Base-by-base conservation (phyloP, 495 filamentous ascomycete genomes). In the Penicillium desertorum region DNA sequence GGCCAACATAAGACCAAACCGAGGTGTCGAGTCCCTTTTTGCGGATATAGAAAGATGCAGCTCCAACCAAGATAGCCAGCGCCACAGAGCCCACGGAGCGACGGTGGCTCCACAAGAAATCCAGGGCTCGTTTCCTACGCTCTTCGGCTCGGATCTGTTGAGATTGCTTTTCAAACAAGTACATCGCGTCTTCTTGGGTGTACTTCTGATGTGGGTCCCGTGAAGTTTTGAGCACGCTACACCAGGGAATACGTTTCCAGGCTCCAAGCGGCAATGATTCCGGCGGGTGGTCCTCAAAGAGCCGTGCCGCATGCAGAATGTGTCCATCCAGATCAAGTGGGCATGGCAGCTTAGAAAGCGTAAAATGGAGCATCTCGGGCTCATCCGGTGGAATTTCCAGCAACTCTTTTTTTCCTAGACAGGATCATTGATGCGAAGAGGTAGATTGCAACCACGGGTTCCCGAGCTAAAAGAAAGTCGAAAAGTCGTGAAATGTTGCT, bases 311-410 rank as follows among this genome's bases (percentile, higher is more conserved):
- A 27, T 75, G 73, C 17, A 71, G 60, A 55, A 98, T 88, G 36
- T 96, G 77, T 4, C 72, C 76, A 56, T 98, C 94, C 23, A 98
- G 72, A 61, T 96, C 84, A n/a, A 97, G 79, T 10, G 89, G 86
- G 44, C 81, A 82, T 0, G 94, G 94, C 2, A 98, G 81, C 69
- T 95, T 96, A 5, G 88, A 92, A 3, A 98, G 81, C 6, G 88
- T 85, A 45, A 85, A 89, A 71, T 96, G 91, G 17, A 98, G 82
- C 86, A 98, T 96, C 65, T 97, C 95, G 12, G 91, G 89, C 67
- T 98, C 94, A 50, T 96, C 88, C 17, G 76, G 69, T 0, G 90
- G 86, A 12, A 90, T 90, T 30, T 88, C 88, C 55, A 98, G 80
- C 1, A 98, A 79, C 67, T 97, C 91, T 27, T 83, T 82, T 82